These are phyloP conservation scores for Bruguiera sexangula DNA, from an alignment of 345 rosid genomes.

Conservation along the genomic window DNA sequence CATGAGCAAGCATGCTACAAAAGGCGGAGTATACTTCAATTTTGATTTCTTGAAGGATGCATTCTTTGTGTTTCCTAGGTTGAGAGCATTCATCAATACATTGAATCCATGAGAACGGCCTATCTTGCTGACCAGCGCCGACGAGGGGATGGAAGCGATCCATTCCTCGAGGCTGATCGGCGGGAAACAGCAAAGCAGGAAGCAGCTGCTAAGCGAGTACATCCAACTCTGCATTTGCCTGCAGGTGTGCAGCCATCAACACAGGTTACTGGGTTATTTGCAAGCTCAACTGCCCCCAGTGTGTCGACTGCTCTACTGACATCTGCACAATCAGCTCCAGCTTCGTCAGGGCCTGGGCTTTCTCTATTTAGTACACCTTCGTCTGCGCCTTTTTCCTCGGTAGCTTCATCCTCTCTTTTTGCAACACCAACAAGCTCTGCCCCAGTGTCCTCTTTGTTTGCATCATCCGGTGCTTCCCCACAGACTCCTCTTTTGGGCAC, in stretches of 20 bases:
- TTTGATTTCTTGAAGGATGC: background rate
- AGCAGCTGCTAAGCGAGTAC: slow-evolving; percentile 94
- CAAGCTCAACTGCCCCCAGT: slow-evolving; percentile 50
- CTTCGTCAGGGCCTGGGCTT: slow-evolving; percentile 65
- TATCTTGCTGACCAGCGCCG: slow-evolving; percentile 88
- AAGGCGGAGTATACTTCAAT: background rate
- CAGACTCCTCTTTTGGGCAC: slow-evolving; percentile 38
- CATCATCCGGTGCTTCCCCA: slow-evolving; percentile 39
- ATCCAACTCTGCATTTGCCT: slow-evolving; percentile 92
- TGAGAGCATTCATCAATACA: slow-evolving; percentile 85
- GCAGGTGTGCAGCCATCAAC: slow-evolving; percentile 65
- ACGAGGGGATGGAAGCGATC: slow-evolving; percentile 73
- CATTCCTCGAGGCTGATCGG: slow-evolving; percentile 96
- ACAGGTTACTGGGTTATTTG: slow-evolving; percentile 59
- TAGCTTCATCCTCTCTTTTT: slow-evolving; percentile 53
- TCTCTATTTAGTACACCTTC: slow-evolving; percentile 67
- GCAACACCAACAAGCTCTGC: slow-evolving; percentile 66
- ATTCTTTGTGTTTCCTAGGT: slow-evolving; percentile 39
- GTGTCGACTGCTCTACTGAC: slow-evolving; percentile 45
- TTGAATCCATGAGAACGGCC: slow-evolving; percentile 82
- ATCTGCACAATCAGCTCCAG: slow-evolving; percentile 40
- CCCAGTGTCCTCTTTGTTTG: slow-evolving; percentile 58
- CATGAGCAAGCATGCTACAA: background rate
- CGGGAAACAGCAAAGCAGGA: slow-evolving; percentile 93
- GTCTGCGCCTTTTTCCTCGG: slow-evolving; percentile 45